Evolutionary conservation across 1,139 yeast genomes (phyloP).

Genomic region (Magnusiomyces suaveolens): DNA sequence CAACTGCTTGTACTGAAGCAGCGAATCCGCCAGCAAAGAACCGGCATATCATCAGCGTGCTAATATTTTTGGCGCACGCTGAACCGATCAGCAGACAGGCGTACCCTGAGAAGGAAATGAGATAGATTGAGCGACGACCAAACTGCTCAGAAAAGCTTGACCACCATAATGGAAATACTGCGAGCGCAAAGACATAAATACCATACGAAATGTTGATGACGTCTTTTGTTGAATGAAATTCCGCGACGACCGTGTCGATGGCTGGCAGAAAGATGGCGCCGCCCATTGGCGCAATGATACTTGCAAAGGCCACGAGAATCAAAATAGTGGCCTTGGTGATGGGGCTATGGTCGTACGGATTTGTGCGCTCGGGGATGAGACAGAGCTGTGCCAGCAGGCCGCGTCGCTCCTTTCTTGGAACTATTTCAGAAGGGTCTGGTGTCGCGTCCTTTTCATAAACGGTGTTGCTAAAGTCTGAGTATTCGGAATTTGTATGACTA

Average conservation of each 20-base stretch:
- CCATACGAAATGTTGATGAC: slow-evolving; percentile 78
- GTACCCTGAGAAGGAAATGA: slow-evolving; percentile 55
- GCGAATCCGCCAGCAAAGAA: slow-evolving; percentile 71
- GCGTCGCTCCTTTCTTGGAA: slow-evolving; percentile 21
- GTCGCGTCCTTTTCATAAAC: no score
- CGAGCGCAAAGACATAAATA: slow-evolving; percentile 60
- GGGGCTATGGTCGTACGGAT: slow-evolving; percentile 55
- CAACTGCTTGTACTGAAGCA: slow-evolving; percentile 80
- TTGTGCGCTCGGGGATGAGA: slow-evolving; percentile 60
- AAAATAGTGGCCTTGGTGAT: slow-evolving; percentile 33
- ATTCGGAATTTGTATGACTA: no score
- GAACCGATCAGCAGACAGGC: slow-evolving; percentile 64
- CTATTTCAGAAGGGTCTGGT: neutral
- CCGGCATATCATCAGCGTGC: slow-evolving; percentile 56
- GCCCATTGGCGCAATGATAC: slow-evolving; percentile 86
- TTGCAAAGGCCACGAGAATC: slow-evolving; percentile 62
- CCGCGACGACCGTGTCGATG: slow-evolving; percentile 44
- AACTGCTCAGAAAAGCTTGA: slow-evolving; percentile 58
- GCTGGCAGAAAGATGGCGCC: slow-evolving; percentile 79
- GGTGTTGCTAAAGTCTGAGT: no score
- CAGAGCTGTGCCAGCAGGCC: slow-evolving; percentile 32
- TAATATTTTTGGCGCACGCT: slow-evolving; percentile 54
- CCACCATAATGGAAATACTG: slow-evolving; percentile 87
- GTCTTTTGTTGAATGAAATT: slow-evolving; percentile 47
- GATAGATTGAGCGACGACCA: slow-evolving; percentile 68